phyloP scores from a whole-genome alignment of 345 rosid genomes.

The Lenwebbia sp. region DNA sequence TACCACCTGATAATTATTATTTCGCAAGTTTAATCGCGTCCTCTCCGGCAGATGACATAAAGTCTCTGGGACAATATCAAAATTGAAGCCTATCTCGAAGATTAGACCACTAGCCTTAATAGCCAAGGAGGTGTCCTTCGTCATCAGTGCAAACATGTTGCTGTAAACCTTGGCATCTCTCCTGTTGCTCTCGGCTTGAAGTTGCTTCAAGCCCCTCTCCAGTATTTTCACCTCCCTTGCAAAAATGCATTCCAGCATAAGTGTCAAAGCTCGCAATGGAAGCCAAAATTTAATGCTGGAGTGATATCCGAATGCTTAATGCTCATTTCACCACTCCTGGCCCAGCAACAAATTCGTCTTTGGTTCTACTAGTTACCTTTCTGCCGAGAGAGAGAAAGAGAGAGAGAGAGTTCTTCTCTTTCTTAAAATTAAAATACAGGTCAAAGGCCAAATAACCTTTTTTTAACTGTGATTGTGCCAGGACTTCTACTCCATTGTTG shows the following conservation, averaged over 20 bases:
- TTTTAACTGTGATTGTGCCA: neutral
- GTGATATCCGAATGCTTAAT: neutral
- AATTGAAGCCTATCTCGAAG: neutral
- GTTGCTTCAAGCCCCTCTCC: constrained; percentile 32
- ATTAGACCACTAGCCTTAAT: constrained; percentile 19
- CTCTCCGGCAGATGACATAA: neutral
- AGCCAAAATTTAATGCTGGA: neutral
- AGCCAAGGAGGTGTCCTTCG: constrained; percentile 7
- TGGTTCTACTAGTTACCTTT: neutral
- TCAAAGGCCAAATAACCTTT: neutral
- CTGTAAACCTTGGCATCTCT: constrained; percentile 41
- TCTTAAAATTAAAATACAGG: neutral
- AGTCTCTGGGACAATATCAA: neutral
- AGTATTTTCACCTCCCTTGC: constrained; percentile 42
- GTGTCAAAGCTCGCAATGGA: neutral
- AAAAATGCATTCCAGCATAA: neutral
- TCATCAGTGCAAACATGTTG: constrained; percentile 33
- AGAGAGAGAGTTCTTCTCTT: neutral
- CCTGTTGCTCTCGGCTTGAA: constrained; percentile 34
- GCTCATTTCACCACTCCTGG: neutral
- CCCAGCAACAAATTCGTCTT: neutral
- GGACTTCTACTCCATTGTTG: neutral
- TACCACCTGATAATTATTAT: neutral
- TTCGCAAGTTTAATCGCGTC: neutral
- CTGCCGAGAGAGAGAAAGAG: neutral